These are phyloP conservation scores for Ceratobasidium sp. DNA, from an alignment of 1,284 basidiomycete genomes.

Conservation along the genomic window DNA sequence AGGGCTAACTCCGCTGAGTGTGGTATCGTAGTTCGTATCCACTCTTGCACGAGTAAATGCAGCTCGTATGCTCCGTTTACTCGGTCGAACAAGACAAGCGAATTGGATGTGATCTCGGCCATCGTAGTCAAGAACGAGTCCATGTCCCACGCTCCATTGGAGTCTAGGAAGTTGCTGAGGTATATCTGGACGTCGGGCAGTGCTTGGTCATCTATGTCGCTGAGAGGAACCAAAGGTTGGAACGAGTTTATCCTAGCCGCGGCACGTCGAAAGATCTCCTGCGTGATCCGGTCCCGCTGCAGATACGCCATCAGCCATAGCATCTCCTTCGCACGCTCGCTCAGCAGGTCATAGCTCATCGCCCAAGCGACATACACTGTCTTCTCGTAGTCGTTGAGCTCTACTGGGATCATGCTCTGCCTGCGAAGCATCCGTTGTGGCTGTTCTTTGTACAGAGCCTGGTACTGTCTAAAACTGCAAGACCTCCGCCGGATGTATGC, in stretches of 20 bases:
- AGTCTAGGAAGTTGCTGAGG: too few species aligned
- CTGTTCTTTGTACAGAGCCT: not conserved
- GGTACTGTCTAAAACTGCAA: not conserved
- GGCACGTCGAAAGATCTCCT: not conserved
- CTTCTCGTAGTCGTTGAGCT: slow-evolving; percentile 3
- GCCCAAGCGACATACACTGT: slow-evolving; percentile 7
- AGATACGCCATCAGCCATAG: slow-evolving; percentile 12
- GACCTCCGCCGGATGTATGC: slow-evolving; percentile 13
- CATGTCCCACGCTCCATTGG: not conserved
- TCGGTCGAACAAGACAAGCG: slow-evolving; percentile 6
- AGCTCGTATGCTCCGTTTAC: slow-evolving; percentile 4
- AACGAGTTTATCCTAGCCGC: not conserved
- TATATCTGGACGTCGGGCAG: not conserved
- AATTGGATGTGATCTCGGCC: not conserved
- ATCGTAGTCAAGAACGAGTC: not conserved
- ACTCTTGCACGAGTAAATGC: not conserved
- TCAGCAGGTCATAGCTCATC: slow-evolving; percentile 13
- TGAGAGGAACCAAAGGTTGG: not conserved
- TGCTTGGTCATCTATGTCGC: not conserved
- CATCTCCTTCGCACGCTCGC: not conserved
- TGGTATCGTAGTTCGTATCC: not conserved
- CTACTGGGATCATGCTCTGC: not conserved
- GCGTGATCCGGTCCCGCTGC: not conserved
- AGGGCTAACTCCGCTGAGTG: not conserved
- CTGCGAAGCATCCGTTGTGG: not conserved